Evolutionary conservation across 2,329 filamentous ascomycete species (phyloP).

Genomic region (Pestalotiopsis sp.): DNA sequence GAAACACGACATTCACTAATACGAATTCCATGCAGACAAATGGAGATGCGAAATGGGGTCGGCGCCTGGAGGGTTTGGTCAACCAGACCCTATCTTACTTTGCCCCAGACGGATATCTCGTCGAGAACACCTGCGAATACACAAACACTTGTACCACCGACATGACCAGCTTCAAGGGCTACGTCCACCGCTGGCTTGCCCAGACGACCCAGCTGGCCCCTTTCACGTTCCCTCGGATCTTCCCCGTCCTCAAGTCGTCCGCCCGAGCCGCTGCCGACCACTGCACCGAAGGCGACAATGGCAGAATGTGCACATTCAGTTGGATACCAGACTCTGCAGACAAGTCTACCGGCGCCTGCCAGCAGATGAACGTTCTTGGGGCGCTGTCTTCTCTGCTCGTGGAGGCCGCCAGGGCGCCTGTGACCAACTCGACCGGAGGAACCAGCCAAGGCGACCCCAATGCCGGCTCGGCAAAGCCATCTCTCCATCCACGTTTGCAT

Average conservation of each 20-base stretch:
- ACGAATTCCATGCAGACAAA: conserved; percentile 33
- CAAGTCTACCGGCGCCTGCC: conserved; percentile 42
- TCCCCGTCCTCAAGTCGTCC: conserved; percentile 45
- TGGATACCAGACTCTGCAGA: conserved; percentile 44
- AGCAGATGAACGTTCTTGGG: conserved; percentile 45
- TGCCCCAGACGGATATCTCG: background rate
- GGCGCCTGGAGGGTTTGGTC: conserved; percentile 47
- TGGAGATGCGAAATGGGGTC: conserved; percentile 38
- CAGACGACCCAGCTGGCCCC: conserved; percentile 50
- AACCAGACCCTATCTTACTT: conserved; percentile 18
- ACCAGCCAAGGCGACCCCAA: conserved; percentile 8
- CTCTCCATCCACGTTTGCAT: background rate
- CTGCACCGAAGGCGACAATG: conserved; percentile 45
- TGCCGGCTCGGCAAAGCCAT: background rate
- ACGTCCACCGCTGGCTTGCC: conserved; percentile 53
- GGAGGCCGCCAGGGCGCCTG: conserved; percentile 5
- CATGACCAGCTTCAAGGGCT: conserved; percentile 59
- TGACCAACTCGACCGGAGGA: conserved; percentile 12
- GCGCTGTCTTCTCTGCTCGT: conserved; percentile 40
- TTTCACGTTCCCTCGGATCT: conserved; percentile 42
- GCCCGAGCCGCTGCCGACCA: conserved; percentile 48
- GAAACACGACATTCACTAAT: conserved; percentile 16
- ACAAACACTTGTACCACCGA: conserved; percentile 63
- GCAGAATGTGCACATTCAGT: conserved; percentile 41
- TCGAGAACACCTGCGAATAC: conserved; percentile 44